Conservation (phyloP, 345 rosid genomes). For the Abelmoschus esculentus region DNA sequence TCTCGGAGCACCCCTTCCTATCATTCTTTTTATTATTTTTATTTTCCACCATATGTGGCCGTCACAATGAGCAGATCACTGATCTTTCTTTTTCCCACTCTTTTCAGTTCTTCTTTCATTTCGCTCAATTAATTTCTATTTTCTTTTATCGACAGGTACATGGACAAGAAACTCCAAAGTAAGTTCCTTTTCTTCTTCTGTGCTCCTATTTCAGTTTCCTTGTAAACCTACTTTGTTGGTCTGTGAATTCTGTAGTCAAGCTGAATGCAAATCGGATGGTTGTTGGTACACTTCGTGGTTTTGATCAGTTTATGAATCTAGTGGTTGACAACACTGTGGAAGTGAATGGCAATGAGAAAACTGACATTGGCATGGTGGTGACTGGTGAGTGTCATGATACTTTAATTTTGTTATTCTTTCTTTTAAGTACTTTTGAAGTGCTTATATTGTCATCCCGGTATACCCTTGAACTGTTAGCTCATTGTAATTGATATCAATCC, state of each 20-base stretch:
- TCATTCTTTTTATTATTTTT: not conserved
- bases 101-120: not conserved
- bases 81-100: not conserved
- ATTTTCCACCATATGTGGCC: not conserved
- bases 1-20: constrained; percentile 66
- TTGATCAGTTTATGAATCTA: constrained; percentile 79
- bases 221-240: not conserved
- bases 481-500: not conserved
- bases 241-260: constrained; percentile 44
- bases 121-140: not conserved
- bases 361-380: constrained; percentile 81
- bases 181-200: constrained; percentile 9
- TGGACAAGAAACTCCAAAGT: constrained; percentile 85
- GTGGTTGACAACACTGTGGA: constrained; percentile 70
- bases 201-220: not conserved
- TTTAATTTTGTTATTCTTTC: no score
- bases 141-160: constrained; percentile 34
- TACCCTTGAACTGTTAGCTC: not conserved
- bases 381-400: constrained; percentile 23
- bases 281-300: constrained; percentile 76
- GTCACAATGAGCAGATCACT: constrained; percentile 58
- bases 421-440: no score
- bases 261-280: constrained; percentile 74
- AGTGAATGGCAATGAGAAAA: constrained; percentile 57
- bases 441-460: not conserved